Evolutionary conservation across 495 filamentous ascomycete genomes (phyloP).

Genomic region (Neurospora intermedia): DNA sequence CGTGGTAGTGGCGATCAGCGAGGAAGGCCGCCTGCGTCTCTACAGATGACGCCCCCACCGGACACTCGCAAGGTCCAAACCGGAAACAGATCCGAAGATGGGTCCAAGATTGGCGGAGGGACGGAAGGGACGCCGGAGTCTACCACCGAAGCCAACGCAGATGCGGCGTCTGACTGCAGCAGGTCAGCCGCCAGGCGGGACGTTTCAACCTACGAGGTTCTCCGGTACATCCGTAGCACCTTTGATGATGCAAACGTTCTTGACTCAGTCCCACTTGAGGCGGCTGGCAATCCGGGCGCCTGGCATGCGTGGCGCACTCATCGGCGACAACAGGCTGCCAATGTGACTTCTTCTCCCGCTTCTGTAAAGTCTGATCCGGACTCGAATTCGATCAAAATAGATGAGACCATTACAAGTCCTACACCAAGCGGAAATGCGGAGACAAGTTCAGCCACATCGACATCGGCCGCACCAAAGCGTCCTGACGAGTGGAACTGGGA

Average conservation of each 20-base stretch:
- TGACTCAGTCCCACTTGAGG: constrained; percentile 67
- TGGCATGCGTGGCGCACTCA: constrained; percentile 84
- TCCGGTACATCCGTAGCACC: constrained; percentile 69
- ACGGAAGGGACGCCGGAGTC: background rate
- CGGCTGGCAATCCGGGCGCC: constrained; percentile 76
- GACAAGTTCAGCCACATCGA: constrained; percentile 14
- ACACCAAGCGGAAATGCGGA: background rate
- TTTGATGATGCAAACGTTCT: constrained; percentile 71
- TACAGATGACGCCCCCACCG: constrained; percentile 15
- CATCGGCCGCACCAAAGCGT: constrained; percentile 29
- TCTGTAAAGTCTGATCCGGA: background rate
- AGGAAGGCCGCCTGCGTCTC: constrained; percentile 19
- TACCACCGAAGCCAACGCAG: constrained; percentile 2
- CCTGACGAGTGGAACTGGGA: constrained; percentile 94
- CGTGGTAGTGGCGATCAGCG: constrained; percentile 2
- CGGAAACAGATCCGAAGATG: constrained; percentile 8
- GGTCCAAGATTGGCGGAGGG: background rate
- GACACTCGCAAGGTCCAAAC: background rate
- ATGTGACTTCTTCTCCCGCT: constrained; percentile 3
- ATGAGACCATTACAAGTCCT: background rate
- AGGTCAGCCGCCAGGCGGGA: constrained; percentile 16
- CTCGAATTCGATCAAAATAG: background rate
- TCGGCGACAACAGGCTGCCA: constrained; percentile 28
- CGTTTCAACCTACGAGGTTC: constrained; percentile 46
- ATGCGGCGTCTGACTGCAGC: constrained; percentile 1